These are phyloP conservation scores for Apiospora hydei DNA, from an alignment of 2,329 filamentous ascomycete species.

Conservation along the genomic window DNA sequence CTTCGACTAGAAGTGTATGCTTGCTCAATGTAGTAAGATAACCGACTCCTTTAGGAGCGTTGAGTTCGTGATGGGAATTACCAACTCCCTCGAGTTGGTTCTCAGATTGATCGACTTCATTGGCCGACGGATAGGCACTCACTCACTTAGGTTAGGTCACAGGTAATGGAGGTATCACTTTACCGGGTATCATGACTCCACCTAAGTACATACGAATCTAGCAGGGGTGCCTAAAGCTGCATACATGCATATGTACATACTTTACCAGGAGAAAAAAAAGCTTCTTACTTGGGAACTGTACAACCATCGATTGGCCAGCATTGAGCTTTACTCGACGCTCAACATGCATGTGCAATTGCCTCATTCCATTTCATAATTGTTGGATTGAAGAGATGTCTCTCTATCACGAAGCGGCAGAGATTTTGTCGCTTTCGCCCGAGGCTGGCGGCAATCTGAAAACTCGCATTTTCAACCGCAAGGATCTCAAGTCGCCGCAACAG, in stretches of 20 bases:
- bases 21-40: not conserved
- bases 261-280: not conserved
- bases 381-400: conserved; percentile 75
- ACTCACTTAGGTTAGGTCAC: no score
- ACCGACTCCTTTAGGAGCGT: not conserved
- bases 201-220: not conserved
- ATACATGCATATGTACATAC: conserved; percentile 5
- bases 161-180: not conserved
- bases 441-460: conserved; percentile 86
- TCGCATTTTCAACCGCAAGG: conserved; percentile 77
- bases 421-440: conserved; percentile 70
- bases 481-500: conserved; percentile 77
- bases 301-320: not conserved
- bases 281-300: not conserved
- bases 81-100: not conserved
- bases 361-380: not conserved
- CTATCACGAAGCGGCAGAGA: conserved; percentile 86
- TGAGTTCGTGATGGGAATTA: not conserved
- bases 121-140: not conserved
- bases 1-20: not conserved
- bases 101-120: not conserved
- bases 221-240: not conserved
- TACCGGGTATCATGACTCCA: not conserved
- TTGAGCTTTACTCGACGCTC: not conserved
- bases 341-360: not conserved